Percentiles rank a stretch among this genome's conserved stretches.
Evolutionary conservation across 805 yeast genomes (phyloP).

Genomic region (Spathaspora hagerdaliae): DNA sequence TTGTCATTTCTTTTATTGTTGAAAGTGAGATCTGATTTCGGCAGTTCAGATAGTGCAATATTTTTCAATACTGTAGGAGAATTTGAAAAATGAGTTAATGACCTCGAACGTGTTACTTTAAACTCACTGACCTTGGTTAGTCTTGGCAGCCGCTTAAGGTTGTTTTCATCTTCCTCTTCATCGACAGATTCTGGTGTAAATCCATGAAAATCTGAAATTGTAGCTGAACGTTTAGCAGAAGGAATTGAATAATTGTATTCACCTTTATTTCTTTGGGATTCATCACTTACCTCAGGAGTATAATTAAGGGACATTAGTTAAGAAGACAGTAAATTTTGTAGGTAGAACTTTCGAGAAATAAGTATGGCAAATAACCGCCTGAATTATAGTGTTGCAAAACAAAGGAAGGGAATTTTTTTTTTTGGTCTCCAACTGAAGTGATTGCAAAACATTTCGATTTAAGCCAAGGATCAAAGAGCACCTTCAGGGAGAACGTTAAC

Average conservation of each 20-base stretch:
- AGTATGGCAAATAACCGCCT: too few species aligned
- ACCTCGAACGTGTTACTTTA: constrained; percentile 7
- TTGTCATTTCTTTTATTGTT: background rate
- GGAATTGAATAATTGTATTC: background rate
- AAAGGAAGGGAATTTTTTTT: too few species aligned
- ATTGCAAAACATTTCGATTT: too few species aligned
- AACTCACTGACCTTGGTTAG: constrained; percentile 2
- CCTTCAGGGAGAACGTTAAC: too few species aligned
- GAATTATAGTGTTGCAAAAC: too few species aligned
- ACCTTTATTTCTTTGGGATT: too few species aligned
- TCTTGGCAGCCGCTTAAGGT: background rate
- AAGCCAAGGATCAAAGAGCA: too few species aligned
- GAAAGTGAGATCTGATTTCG: background rate
- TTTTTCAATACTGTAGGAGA: background rate
- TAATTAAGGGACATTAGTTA: too few species aligned
- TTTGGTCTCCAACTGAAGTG: too few species aligned
- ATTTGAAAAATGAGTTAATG: constrained; percentile 1
- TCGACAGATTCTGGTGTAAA: background rate
- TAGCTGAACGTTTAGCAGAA: constrained; percentile 4
- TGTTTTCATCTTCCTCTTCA: background rate
- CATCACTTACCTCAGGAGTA: too few species aligned
- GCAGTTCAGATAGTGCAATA: background rate
- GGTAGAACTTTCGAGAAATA: too few species aligned
- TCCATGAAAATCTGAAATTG: constrained; percentile 5
- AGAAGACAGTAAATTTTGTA: too few species aligned